These are phyloP conservation scores for Emmonsiellopsis sp. DNA, from an alignment of 2,329 filamentous ascomycete genomes.

Conservation along the genomic window DNA sequence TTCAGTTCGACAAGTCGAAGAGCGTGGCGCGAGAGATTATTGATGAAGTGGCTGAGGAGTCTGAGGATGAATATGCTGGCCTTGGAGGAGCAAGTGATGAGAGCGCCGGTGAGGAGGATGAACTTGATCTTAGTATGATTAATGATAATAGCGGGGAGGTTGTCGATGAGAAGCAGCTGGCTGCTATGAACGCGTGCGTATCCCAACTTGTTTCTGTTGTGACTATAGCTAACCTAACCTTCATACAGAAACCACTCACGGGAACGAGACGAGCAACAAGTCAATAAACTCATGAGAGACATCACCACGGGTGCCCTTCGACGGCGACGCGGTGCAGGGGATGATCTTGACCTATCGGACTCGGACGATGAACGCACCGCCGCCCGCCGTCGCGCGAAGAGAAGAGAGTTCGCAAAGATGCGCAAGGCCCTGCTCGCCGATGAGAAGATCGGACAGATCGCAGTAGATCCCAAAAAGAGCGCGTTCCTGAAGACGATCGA, in stretches of 20 bases:
- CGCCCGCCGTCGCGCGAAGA: conserved; percentile 68
- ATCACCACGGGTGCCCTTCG: conserved; percentile 82
- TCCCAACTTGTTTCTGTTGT: neutral
- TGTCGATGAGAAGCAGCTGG: conserved; percentile 71
- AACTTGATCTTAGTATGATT: conserved; percentile 78
- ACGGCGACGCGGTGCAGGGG: conserved; percentile 60
- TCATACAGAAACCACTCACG: conserved; percentile 63
- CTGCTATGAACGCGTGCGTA: conserved; percentile 80
- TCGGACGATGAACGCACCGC: conserved; percentile 75
- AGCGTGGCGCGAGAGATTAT: conserved; percentile 81
- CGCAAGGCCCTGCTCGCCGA: conserved; percentile 79
- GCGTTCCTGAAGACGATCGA: conserved; percentile 89
- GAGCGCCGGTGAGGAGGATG: conserved; percentile 66
- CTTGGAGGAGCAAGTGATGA: conserved; percentile 85
- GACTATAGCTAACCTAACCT: neutral
- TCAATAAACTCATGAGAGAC: conserved; percentile 87
- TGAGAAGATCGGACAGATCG: conserved; percentile 83
- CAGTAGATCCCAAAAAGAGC: conserved; percentile 76
- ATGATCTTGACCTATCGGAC: conserved; percentile 78
- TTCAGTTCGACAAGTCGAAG: conserved; percentile 70
- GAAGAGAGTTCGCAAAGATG: conserved; percentile 83
- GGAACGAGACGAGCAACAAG: conserved; percentile 71
- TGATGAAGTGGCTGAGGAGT: conserved; percentile 91
- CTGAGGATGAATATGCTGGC: conserved; percentile 95
- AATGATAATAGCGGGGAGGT: conserved; percentile 70